Conservation (phyloP, 768 basidiomycete species). For the Podaxis sp. region DNA sequence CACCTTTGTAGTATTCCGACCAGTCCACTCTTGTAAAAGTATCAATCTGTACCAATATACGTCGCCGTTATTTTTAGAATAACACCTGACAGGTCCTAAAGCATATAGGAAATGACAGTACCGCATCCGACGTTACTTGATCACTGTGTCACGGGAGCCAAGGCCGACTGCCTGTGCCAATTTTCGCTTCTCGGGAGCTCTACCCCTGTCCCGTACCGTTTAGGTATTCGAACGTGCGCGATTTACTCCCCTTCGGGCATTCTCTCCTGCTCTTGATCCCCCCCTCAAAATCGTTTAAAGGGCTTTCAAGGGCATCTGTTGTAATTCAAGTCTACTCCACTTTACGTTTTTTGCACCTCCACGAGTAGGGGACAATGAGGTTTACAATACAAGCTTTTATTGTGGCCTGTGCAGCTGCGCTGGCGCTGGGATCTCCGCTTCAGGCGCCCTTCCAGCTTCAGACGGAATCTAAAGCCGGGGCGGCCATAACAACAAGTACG, state of each 20-base stretch:
- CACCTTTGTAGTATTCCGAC: slow-evolving; percentile 1
- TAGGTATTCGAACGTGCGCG: slow-evolving; percentile 14
- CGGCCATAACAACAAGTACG: slow-evolving; percentile 2
- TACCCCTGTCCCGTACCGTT: neutral
- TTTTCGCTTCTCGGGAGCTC: neutral
- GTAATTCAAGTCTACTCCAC: neutral
- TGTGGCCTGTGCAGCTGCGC: neutral
- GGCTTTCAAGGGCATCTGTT: neutral
- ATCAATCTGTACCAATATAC: slow-evolving; percentile 10
- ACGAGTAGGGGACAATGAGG: neutral
- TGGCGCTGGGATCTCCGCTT: neutral
- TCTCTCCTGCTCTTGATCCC: slow-evolving; percentile 1
- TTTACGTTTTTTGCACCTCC: neutral
- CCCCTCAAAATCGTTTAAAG: neutral
- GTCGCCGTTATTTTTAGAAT: slow-evolving; percentile 1
- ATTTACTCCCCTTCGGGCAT: neutral
- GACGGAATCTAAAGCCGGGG: neutral
- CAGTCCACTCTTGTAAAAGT: slow-evolving; percentile 10
- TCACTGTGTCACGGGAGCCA: neutral
- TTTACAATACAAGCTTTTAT: neutral
- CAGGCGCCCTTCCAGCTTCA: slow-evolving; percentile 9
- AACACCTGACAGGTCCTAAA: neutral
- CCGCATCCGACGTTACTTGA: neutral
- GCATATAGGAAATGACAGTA: neutral
- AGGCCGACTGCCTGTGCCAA: neutral